Evolutionary conservation across 78 protist species (phyloP).

Genomic region (Dictyostelium citrinum): DNA sequence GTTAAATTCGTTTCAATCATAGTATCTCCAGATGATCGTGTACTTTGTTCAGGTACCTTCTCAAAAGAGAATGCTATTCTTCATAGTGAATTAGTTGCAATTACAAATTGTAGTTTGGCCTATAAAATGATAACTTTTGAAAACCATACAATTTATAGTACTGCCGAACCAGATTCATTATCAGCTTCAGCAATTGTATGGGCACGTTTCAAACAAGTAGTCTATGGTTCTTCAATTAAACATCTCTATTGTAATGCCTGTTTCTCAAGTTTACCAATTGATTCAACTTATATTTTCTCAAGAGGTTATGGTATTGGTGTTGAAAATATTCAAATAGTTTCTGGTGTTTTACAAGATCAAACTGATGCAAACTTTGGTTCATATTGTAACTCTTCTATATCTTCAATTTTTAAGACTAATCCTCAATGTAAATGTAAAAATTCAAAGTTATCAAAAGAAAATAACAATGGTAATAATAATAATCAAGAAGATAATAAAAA

Average conservation of each 20-base stretch:
- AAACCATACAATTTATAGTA: not conserved
- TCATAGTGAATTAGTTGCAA: not conserved
- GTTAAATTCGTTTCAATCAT: not conserved
- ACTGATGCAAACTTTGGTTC: not conserved
- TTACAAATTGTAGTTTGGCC: not conserved
- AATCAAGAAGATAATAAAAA: not conserved
- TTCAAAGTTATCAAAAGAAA: not conserved
- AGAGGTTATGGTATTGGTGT: not conserved
- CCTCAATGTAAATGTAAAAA: not conserved
- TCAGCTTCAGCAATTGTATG: not conserved
- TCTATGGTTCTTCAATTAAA: not conserved
- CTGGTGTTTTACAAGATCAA: not conserved
- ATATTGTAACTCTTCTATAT: not conserved
- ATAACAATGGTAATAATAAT: not conserved
- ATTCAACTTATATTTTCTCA: not conserved
- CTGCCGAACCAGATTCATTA: not conserved
- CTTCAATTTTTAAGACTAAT: not conserved
- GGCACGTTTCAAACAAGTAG: not conserved
- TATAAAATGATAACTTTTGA: not conserved
- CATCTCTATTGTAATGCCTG: not conserved
- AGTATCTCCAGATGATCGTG: conserved; percentile 2
- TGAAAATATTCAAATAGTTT: not conserved
- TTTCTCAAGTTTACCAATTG: not conserved
- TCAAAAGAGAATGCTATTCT: not conserved
- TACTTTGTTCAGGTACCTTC: not conserved